Base-by-base conservation (phyloP, 139 green algal genomes). In the Mesostigma viride region DNA sequence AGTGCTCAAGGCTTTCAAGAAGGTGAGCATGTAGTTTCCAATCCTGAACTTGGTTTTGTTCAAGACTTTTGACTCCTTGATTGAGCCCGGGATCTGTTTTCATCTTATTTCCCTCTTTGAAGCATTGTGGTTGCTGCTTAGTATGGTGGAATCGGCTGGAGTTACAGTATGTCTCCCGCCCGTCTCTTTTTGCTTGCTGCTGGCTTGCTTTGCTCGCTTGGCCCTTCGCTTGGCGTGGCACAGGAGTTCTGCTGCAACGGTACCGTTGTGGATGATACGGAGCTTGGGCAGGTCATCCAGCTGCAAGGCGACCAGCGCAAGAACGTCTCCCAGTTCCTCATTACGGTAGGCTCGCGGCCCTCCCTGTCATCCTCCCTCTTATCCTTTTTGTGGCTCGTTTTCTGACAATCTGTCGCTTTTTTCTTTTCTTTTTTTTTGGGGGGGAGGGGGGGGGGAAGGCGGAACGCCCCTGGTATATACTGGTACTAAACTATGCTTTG, bases 231-330 rank as follows among this genome's bases (percentile, higher is more conserved):
- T n/a, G n/a, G n/a, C n/a, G n/a, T 56, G 3, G 40, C 3, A 20
- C 66, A 77, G 71, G 71, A 97, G 72, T 98, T 96, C 68, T 97
- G 90, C 78, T 99, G 93, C 87, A 99, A 99, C 88, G 93, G 93
- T 47, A 92, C 81, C 20, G 89, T 99, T 28, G 91, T 99, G 22
- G 91, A 97, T 65, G 93, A 99, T 70, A 51, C 81, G 28, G 91
- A 99, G 78, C 79, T 93, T 1, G 93, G 93, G 48, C 65, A 75
- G 35, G 84, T 96, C 47, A 95, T 99, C 47, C 93, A 99, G 85
- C 84, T 99, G 58, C 93, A 99, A 75, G 93, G 93, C 33, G 93
- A 99, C 76, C 93, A 99, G 86, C 87, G 93, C 72, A 98, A 97
- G 82, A 96, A 97, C 79, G 89, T 97, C n/a, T 82, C 76, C 2